phyloP scores from a whole-genome alignment of 1,139 yeast species.

The Pichia sp. region DNA sequence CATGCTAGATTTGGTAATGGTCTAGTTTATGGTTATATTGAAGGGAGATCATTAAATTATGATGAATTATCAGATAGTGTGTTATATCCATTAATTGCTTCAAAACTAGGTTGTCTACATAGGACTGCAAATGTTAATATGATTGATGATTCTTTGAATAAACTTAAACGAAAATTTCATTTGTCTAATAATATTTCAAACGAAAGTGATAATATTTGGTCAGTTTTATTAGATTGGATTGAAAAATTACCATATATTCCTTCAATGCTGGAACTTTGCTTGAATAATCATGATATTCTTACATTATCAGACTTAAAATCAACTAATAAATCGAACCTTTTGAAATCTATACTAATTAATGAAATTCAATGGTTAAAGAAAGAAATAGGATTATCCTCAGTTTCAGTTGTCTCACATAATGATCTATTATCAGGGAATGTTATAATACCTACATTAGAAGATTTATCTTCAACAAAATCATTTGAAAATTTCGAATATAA shows the following conservation, averaged over 20 bases:
- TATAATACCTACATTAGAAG: constrained; percentile 40
- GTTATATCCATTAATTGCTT: constrained; percentile 56
- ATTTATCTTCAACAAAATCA: not conserved
- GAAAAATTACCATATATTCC: constrained; percentile 47
- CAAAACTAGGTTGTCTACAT: constrained; percentile 71
- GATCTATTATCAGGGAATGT: constrained; percentile 70
- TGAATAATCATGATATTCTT: constrained; percentile 30
- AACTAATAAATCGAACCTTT: not conserved
- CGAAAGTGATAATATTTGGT: constrained; percentile 44
- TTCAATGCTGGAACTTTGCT: constrained; percentile 39
- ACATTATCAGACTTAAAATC: constrained; percentile 10
- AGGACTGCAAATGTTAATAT: constrained; percentile 37
- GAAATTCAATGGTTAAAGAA: constrained; percentile 54
- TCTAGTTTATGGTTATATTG: constrained; percentile 61
- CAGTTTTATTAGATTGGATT: constrained; percentile 56
- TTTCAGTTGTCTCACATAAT: constrained; percentile 60
- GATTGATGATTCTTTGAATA: constrained; percentile 48
- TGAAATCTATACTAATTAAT: constrained; percentile 32
- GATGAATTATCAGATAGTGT: constrained; percentile 43
- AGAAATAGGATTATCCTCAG: constrained; percentile 40
- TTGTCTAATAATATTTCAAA: constrained; percentile 14
- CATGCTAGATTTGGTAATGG: constrained; percentile 70
- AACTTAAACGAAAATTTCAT: constrained; percentile 34
- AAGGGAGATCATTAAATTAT: constrained; percentile 59
- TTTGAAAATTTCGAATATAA: constrained; percentile 2